phyloP scores from a whole-genome alignment of 1,139 yeast genomes.

The Hansenula lynferdii region DNA sequence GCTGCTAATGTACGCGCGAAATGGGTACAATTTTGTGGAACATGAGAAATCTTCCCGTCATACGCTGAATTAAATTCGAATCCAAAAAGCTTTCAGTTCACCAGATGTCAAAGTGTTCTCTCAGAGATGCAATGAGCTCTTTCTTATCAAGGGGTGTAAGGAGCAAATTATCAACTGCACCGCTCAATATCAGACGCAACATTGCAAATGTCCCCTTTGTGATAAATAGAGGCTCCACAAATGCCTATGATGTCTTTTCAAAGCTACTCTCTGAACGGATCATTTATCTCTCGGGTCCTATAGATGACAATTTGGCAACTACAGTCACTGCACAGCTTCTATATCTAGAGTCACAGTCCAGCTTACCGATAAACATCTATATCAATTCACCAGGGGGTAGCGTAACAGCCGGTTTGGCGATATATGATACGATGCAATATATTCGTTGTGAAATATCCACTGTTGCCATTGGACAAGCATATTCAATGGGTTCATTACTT shows the following conservation, averaged over 20 bases:
- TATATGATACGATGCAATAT: constrained; percentile 31
- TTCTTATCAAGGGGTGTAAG: neutral
- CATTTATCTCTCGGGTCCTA: constrained; percentile 26
- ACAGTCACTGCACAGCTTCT: constrained; percentile 28
- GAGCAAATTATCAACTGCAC: too few relatives aligned
- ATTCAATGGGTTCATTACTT: constrained; percentile 29
- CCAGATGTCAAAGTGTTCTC: too few relatives aligned
- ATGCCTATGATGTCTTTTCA: constrained; percentile 16
- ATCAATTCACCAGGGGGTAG: constrained; percentile 32
- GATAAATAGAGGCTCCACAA: neutral
- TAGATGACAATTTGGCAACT: constrained; percentile 26
- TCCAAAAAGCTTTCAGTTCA: too few relatives aligned
- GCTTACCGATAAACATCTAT: constrained; percentile 26
- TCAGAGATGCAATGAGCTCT: neutral
- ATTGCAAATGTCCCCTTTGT: constrained; percentile 5
- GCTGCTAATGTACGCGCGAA: too few relatives aligned
- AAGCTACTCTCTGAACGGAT: constrained; percentile 25
- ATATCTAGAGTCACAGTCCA: constrained; percentile 26
- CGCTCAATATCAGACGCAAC: neutral
- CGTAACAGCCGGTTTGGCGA: constrained; percentile 29
- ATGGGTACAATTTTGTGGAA: too few relatives aligned
- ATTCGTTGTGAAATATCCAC: constrained; percentile 28
- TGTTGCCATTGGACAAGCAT: constrained; percentile 30
- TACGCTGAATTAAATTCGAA: too few relatives aligned
- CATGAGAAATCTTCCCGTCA: too few relatives aligned